A percentile compares a stretch with the other conserved stretches of the same genome.
phyloP scores from a whole-genome alignment of 2,329 filamentous ascomycete species.

The Penicillium brevicompactum region DNA sequence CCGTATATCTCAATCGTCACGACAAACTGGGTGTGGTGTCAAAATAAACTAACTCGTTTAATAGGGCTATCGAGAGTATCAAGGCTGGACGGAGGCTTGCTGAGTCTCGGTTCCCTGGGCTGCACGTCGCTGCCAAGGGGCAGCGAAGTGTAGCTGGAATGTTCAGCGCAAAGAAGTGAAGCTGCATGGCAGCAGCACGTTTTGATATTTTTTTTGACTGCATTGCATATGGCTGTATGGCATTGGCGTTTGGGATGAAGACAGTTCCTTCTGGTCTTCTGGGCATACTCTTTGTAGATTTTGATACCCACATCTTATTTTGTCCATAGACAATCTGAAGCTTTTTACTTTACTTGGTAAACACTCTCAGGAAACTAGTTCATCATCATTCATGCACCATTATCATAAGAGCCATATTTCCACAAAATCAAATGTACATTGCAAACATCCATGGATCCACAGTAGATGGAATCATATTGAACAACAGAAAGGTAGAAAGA shows the following conservation, averaged over 20 bases:
- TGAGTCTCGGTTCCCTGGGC: slow-evolving; percentile 69
- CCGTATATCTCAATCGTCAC: not conserved
- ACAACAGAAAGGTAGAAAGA: not conserved
- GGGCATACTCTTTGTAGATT: not conserved
- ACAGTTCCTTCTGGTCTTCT: not conserved
- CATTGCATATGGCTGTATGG: slow-evolving; percentile 3
- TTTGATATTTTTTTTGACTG: slow-evolving; percentile 2
- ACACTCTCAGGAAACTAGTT: not conserved
- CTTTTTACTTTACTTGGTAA: not conserved
- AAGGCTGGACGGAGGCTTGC: slow-evolving; percentile 72
- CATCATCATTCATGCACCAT: slow-evolving; percentile 18
- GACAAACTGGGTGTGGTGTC: too few relatives aligned
- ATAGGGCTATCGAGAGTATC: slow-evolving; percentile 80
- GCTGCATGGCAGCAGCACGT: not conserved
- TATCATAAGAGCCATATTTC: slow-evolving; percentile 20
- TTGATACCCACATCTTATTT: not conserved
- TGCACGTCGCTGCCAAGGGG: slow-evolving; percentile 62
- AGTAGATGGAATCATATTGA: not conserved
- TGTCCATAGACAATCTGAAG: not conserved
- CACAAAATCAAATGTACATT: slow-evolving; percentile 7
- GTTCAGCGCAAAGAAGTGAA: not conserved
- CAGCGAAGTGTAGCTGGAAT: slow-evolving; percentile 65
- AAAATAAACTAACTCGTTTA: slow-evolving; percentile 17
- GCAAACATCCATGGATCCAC: not conserved
- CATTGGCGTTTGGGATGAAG: not conserved